Evolutionary conservation across 495 filamentous ascomycete species (phyloP).

Genomic region (Hypoxylon perforatum): DNA sequence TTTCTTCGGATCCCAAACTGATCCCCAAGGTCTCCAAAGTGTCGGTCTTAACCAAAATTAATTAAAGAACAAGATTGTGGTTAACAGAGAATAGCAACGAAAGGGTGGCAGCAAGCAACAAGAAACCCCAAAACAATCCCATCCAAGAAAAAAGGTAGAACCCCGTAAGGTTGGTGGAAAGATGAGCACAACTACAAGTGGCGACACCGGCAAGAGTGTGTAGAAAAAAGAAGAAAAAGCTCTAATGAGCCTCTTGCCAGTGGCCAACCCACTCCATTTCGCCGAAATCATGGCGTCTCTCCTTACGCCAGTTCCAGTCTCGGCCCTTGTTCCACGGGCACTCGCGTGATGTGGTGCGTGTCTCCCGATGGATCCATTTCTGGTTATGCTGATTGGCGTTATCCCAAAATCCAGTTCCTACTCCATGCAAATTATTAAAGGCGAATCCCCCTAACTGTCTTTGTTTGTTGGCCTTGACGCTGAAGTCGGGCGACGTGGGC

Average conservation of each 20-base stretch:
- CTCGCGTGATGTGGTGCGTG: conserved; percentile 55
- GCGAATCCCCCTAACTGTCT: conserved; percentile 49
- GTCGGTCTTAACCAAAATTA: conserved; percentile 36
- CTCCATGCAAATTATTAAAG: conserved; percentile 48
- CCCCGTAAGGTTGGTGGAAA: conserved; percentile 40
- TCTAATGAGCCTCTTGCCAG: conserved; percentile 73
- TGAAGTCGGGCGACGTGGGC: conserved; percentile 56
- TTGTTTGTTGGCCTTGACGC: conserved; percentile 51
- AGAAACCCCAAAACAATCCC: conserved; percentile 30
- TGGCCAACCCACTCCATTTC: conserved; percentile 92
- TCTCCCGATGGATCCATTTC: conserved; percentile 55
- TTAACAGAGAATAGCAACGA: conserved; percentile 40
- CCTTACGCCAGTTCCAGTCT: conserved; percentile 72
- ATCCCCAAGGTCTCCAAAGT: conserved; percentile 16
- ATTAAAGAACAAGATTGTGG: conserved; percentile 46
- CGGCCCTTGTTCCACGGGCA: conserved; percentile 59
- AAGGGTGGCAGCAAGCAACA: conserved; percentile 38
- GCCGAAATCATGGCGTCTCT: conserved; percentile 72
- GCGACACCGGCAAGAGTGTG: conserved; percentile 47
- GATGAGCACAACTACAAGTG: conserved; percentile 67
- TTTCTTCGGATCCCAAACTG: conserved; percentile 5
- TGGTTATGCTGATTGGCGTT: conserved; percentile 43
- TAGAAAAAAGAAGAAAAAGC: conserved; percentile 24
- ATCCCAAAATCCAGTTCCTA: conserved; percentile 50
- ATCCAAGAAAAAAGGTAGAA: conserved; percentile 18